phyloP scores from a whole-genome alignment of 2,329 filamentous ascomycete species.

The Ceratocystiopsis brevicomis region DNA sequence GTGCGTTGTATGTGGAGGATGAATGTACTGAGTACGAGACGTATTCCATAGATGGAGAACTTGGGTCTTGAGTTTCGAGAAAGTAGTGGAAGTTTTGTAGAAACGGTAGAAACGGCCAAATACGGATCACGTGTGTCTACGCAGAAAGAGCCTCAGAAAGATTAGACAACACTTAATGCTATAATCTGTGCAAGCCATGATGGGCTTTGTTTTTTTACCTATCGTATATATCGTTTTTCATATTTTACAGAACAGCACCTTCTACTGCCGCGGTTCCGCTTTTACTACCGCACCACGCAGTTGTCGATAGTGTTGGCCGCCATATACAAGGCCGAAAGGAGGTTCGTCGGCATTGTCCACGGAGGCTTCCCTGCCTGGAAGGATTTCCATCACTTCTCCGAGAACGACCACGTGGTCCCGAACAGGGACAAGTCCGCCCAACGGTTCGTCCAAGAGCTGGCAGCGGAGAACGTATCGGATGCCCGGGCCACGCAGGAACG shows the following conservation, averaged over 20 bases:
- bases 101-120: too few relatives aligned
- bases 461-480: constrained; percentile 26
- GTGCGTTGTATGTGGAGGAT: too few relatives aligned
- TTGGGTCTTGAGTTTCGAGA: too few relatives aligned
- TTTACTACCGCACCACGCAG: constrained; percentile 7
- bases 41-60: too few relatives aligned
- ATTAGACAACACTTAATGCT: too few relatives aligned
- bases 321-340: constrained; percentile 28
- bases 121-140: too few relatives aligned
- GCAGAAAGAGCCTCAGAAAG: too few relatives aligned
- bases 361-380: constrained; percentile 13
- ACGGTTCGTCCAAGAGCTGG: constrained; percentile 20
- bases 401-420: constrained; percentile 33
- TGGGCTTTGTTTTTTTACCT: neutral
- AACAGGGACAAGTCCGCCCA: constrained; percentile 25
- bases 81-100: too few relatives aligned
- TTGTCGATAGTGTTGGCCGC: constrained; percentile 28
- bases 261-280: too few relatives aligned
- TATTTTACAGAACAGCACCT: constrained; percentile 10
- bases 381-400: constrained; percentile 29
- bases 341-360: constrained; percentile 7
- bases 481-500: constrained; percentile 27
- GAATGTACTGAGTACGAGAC: too few relatives aligned
- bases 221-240: neutral
- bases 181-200: too few relatives aligned